Evolutionary conservation across 1,139 yeast species (phyloP), one percentile per base, ranked within the genome.

Genomic region (Hyphopichia pseudoburtonii): DNA sequence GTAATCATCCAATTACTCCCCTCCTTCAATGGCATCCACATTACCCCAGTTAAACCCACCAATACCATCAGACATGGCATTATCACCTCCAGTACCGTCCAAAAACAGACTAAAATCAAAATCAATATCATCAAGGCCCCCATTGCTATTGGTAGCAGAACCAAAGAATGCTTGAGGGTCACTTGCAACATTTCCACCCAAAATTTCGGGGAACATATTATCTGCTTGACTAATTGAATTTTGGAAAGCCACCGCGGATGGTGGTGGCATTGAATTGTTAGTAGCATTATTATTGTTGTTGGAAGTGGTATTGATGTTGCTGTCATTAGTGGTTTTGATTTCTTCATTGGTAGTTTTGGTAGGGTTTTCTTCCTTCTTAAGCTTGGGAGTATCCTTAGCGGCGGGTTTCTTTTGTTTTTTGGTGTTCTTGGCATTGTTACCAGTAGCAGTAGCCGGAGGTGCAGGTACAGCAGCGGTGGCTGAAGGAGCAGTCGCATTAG

Each of bases 21-120:
- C 66, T 32, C 66, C 64, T 45, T 71, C 77, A 34, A 70, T 67
- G 3, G 76, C 69, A 47, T 70, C 77, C 17, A 70, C 78, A 38
- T 71, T 75, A n/a, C 73, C 76, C 82, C 82, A 77, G 47, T 64
- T 70, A 50, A 75, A 74, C 11, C 70, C 74, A 29, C 62, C 66
- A 23, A 69, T 65, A 14, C 65, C 59, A 44, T 69, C 75, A 42
- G 54, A 64, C 51, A 59, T 62, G 17, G 50, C 60, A 19, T 49
- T 52, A 34, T 62, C 66, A 23, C 49, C 54, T 18, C 66, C 73
- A 38, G 60, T 64, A 2, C 71, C 68, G 37, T 73, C 74, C 51
- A 76, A 64, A 41, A 76, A 67, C 48, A 68, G 70, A 42, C 74
- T 75, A 50, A 76, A 76, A 48, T 76, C 81, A 54, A 78, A 77